Percentiles rank a stretch among this genome's conserved stretches.
phyloP scores from a whole-genome alignment of 73 alveolate genomes.

The Stentor coeruleus region DNA sequence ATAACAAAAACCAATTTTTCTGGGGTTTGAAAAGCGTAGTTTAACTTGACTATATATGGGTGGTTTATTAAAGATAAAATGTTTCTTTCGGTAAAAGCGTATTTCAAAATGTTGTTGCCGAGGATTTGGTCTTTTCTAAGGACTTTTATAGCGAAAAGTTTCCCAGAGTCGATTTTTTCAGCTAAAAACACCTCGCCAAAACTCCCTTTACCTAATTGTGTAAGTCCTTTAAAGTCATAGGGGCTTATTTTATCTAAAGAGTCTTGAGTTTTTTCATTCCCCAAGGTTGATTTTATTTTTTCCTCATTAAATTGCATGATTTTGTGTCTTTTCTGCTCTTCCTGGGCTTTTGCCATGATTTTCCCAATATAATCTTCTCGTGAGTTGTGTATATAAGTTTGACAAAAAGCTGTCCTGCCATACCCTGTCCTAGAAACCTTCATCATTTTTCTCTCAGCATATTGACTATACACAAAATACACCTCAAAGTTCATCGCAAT shows the following conservation, averaged over 20 bases:
- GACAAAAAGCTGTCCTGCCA: constrained; percentile 5
- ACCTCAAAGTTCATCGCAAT: constrained; percentile 17
- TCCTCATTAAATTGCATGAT: background rate
- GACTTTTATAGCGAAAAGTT: background rate
- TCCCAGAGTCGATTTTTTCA: background rate
- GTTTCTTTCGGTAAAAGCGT: constrained; percentile 50
- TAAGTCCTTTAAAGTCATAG: background rate
- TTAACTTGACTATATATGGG: constrained; percentile 64
- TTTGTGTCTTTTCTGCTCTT: background rate
- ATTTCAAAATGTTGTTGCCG: background rate
- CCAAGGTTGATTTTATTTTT: background rate
- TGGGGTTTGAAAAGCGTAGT: constrained; percentile 65
- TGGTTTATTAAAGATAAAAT: constrained; percentile 52
- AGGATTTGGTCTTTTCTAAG: constrained; percentile 15
- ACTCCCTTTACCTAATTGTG: constrained; percentile 6
- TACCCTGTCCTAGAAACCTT: background rate
- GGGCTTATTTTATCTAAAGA: background rate
- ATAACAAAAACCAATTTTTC: constrained; percentile 58
- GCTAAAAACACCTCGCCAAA: constrained; percentile 14
- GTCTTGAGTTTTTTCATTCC: background rate
- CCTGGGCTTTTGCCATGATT: background rate
- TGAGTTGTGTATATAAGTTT: constrained; percentile 13
- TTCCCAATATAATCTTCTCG: constrained; percentile 8
- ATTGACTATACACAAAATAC: background rate
- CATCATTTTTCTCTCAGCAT: background rate